Evolutionary conservation across 1,139 yeast species (phyloP), one percentile per base, ranked within the genome.

Genomic region (Meyerozyma athensensis): DNA sequence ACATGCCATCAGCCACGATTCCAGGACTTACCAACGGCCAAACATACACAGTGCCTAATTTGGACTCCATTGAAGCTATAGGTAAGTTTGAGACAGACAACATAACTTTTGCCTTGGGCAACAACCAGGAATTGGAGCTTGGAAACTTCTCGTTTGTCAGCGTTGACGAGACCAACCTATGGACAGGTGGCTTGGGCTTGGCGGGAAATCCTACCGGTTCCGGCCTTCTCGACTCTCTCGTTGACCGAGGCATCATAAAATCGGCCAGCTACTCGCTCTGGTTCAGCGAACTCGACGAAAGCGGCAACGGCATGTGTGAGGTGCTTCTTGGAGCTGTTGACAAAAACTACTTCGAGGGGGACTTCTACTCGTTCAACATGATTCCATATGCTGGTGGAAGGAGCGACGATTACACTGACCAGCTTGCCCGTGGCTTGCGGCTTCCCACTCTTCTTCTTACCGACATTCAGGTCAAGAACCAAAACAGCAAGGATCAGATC

Each of bases 261-360:
- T 54, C 77, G 1, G 57, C 72, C 3, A 72, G 84, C 1, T 83
- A 78, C 54, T 81, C 89, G 0, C 51, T 80, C 22, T 76, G 73
- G 62, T 60, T 79, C 35, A 61, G 61, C 36, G 43, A 48, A 33
- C 44, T 39, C 30, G 30, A 47, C 3, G 19, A 36, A 35, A 26
- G 43, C 36, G 38, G 44, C 23, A 36, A 40, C 22, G 45, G 54
- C 30, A 32, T 53, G 17, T 79, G 78, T 8, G 59, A 60, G 36
- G 51, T 83, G 14, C 53, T 81, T n/a, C 64, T 81, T 2, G 90
- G 90, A 10, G 77, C 74, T 2, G 75, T 82, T 7, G 76, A 79
- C 48, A 58, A 65, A 7, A 58, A 63, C 31, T 65, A 66, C 37
- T 74, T 54, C 44, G 45, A 50, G 3, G 84, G 79, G 1, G 64